Evolutionary conservation across 1,139 yeast genomes (phyloP), one percentile per base, ranked within the genome.

Genomic region (Saccharomyces uvarum): DNA sequence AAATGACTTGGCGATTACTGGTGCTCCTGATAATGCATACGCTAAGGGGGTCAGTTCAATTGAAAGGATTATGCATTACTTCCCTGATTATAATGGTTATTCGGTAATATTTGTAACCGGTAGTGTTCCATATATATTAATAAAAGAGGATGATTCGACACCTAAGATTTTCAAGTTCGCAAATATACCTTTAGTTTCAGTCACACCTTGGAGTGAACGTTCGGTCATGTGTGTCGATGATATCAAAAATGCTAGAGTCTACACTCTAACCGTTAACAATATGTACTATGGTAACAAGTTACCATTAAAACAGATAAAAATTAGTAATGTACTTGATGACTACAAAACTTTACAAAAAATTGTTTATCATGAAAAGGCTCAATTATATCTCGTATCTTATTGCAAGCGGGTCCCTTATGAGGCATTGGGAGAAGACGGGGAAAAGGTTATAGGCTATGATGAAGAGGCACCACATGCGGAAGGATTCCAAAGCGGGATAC

Each of bases 1-100:
- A 56, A 81, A 81, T 58, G 72, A 73, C 53, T 60, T 76, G 28
- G 68, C 75, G 8, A 71, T 77, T 9, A 83, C 89, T 1, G 95
- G 93, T 54, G 93, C 93, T 1, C 91, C 93, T 0, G 85, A 81
- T 56, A 85, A 85, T 66, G 86, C 90, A 0, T 85, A 82, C 63
- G 77, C 87, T 0, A 76, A 78, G 53, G 88, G 88, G 31, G 86
- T 89, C 0, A 66, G 68, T 50, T 76, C 78, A 3, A 78, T 86
- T 55, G 93, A 85, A 71, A 79, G 89, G 70, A 80, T 83, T 56
- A 73, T 86, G 70, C 82, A 83, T 47, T 81, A 83, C 63, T 73
- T 86, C 56, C 78, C 79, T 8, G 74, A 83, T 56, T 75, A 83
- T 57, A 80, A 80, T 61, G 87, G 84, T 0, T 77, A 77, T 57